Base-by-base conservation (phyloP, 2,329 filamentous ascomycete genomes). In the Ceratocystiopsis minuta region DNA sequence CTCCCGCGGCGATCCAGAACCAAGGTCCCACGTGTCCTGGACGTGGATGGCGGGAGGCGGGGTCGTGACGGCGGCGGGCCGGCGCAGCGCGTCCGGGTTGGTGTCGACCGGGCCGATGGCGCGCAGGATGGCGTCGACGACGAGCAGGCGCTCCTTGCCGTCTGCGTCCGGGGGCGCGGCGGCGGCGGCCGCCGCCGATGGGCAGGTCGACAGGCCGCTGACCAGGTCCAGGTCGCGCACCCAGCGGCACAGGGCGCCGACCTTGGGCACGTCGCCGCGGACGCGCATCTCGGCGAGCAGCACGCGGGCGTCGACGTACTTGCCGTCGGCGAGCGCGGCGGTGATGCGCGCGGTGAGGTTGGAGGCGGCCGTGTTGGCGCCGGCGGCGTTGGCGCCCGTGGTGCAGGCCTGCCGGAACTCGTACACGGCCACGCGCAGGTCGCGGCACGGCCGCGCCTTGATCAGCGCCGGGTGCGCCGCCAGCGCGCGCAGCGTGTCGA, bases 241-340 rank as follows among this genome's bases (percentile, higher is more conserved):
- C 78, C 78, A 83, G 43, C 78, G 71, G 54, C 77, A 81, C 9
- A 82, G 57, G 2, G 78, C 75, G 16, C 78, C 78, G 0, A 82
- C 59, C 49, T 79, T 79, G 0, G 78, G 78, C 16, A 70, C 66
- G 46, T 81, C 67, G 3, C 64, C 61, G n/a, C 77, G 63, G 16
- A 82, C 73, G 28, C 69, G 66, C 78, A 82, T 82, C 59, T 82
- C 78, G 0, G 77, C 70, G 1, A 83, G 65, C 14, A 80, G 54
- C 15, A 82, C 66, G 40, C 66, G 66, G 6, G 77, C 75, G n/a
- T 81, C 77, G 11, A 63, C 65, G 48, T 75, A 78, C 52, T 75
- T 72, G 39, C 67, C 73, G 54, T 82, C 78, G 17, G 70, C 67
- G 0, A 83, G 60, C 3, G 78, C 77, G 16, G 65, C 77, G 9